A percentile compares a stretch with the other conserved stretches of the same genome.
These are phyloP conservation scores for Luzula sylvatica DNA, from an alignment of 176 grass and related monocot genomes.

Conservation along the genomic window DNA sequence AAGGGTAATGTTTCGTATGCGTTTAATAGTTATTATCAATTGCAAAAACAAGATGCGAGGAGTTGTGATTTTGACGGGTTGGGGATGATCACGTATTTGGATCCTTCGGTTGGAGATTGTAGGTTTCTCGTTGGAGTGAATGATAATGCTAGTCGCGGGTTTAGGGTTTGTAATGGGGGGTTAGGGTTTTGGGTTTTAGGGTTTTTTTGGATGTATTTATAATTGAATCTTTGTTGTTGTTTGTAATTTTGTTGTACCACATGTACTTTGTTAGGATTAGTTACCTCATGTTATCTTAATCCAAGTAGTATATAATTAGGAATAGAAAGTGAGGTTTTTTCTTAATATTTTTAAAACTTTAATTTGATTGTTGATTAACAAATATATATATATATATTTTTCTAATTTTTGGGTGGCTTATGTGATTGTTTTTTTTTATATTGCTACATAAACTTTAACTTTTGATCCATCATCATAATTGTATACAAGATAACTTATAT, in stretches of 20 bases:
- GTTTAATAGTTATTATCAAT: slow-evolving; percentile 97
- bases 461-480: too few species aligned
- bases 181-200: slow-evolving; percentile 26
- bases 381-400: too few species aligned
- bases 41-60: slow-evolving; percentile 66
- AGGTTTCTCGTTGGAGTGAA: slow-evolving; percentile 75
- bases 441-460: too few species aligned
- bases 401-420: too few species aligned
- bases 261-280: not conserved
- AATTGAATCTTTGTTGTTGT: slow-evolving; percentile 29
- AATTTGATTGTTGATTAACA: too few species aligned
- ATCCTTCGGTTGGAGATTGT: slow-evolving; percentile 66
- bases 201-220: slow-evolving; percentile 52
- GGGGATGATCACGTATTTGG: slow-evolving; percentile 80
- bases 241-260: slow-evolving; percentile 5
- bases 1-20: slow-evolving; percentile 81
- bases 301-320: too few species aligned
- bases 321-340: too few species aligned
- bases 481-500: too few species aligned
- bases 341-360: too few species aligned
- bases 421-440: too few species aligned
- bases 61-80: slow-evolving; percentile 73
- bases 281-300: too few species aligned
- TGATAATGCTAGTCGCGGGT: slow-evolving; percentile 35
- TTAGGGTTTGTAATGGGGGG: slow-evolving; percentile 18